phyloP scores from a whole-genome alignment of 352 stramenopile genomes.

The Thalassiosira oceanica region DNA sequence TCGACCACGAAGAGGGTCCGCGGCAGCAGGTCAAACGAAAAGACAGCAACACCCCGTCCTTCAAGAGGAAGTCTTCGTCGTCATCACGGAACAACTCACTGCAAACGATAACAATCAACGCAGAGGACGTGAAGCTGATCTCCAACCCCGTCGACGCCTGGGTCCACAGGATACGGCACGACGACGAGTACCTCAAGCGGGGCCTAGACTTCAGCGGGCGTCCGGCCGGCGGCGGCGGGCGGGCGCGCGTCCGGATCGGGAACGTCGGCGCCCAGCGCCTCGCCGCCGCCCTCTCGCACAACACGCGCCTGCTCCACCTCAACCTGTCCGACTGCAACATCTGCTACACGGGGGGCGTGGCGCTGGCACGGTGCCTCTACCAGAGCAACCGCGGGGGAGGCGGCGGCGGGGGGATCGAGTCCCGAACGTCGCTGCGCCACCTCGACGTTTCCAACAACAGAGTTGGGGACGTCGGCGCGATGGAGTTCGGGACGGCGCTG shows the following conservation, averaged over 20 bases:
- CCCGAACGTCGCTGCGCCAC: constrained; percentile 10
- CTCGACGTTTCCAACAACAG: constrained; percentile 29
- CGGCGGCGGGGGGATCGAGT: neutral
- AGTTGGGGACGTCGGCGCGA: constrained; percentile 14
- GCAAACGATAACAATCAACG: constrained; percentile 15
- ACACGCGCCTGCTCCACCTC: constrained; percentile 43
- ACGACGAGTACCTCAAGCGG: constrained; percentile 21
- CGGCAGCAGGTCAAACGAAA: too few relatives aligned
- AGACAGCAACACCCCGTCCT: too few relatives aligned
- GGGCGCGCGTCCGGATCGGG: neutral
- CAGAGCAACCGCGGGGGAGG: constrained; percentile 1
- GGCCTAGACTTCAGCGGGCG: constrained; percentile 10
- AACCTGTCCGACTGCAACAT: constrained; percentile 53
- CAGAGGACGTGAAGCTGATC: neutral
- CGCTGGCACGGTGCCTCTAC: constrained; percentile 38
- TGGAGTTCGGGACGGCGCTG: constrained; percentile 9
- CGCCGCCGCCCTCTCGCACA: constrained; percentile 28
- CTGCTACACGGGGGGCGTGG: constrained; percentile 23
- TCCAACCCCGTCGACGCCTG: constrained; percentile 14
- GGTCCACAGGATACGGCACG: constrained; percentile 14
- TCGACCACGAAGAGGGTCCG: too few relatives aligned
- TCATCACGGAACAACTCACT: too few relatives aligned
- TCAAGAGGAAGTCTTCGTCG: too few relatives aligned
- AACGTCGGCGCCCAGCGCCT: constrained; percentile 32
- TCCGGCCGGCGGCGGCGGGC: neutral